These are phyloP conservation scores for Hibiscus trionum DNA, from an alignment of 345 rosid genomes.

Conservation along the genomic window DNA sequence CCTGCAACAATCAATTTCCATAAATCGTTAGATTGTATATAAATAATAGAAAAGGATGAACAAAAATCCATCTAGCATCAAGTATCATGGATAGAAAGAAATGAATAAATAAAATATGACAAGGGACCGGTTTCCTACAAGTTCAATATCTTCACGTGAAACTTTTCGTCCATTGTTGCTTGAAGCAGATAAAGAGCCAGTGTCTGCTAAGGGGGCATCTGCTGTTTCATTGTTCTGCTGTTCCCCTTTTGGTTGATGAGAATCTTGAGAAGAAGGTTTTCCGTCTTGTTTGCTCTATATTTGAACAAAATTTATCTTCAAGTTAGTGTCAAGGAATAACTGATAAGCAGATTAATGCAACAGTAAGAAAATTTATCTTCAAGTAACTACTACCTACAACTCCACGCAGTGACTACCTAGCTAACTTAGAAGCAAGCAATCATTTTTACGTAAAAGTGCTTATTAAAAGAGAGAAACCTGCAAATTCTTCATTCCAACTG, in stretches of 20 bases:
- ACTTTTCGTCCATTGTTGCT: slow-evolving; percentile 83
- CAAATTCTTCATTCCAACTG: slow-evolving; percentile 60
- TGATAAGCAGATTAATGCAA: not conserved
- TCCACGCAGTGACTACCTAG: not conserved
- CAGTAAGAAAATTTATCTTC: not conserved
- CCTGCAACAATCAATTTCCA: slow-evolving; percentile 35
- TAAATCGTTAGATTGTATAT: not conserved
- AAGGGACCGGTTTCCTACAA: slow-evolving; percentile 33
- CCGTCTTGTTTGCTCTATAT: slow-evolving; percentile 58
- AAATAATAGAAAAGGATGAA: not conserved
- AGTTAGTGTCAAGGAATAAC: slow-evolving; percentile 11
- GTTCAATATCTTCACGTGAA: slow-evolving; percentile 92
- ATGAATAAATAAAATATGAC: not conserved
- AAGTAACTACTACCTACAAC: not conserved
- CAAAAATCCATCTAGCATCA: not conserved
- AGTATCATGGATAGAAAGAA: not conserved
- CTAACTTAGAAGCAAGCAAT: not conserved
- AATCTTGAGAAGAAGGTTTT: slow-evolving; percentile 57
- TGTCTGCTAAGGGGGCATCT: slow-evolving; percentile 67
- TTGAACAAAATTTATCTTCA: slow-evolving; percentile 12
- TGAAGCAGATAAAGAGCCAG: slow-evolving; percentile 81
- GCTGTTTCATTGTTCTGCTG: slow-evolving; percentile 51
- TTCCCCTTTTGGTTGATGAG: slow-evolving; percentile 66
- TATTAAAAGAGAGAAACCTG: slow-evolving; percentile 26
- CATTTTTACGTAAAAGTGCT: not conserved